Evolutionary conservation across 352 stramenopile species (phyloP).

Genomic region (Phytopythium sindhum): DNA sequence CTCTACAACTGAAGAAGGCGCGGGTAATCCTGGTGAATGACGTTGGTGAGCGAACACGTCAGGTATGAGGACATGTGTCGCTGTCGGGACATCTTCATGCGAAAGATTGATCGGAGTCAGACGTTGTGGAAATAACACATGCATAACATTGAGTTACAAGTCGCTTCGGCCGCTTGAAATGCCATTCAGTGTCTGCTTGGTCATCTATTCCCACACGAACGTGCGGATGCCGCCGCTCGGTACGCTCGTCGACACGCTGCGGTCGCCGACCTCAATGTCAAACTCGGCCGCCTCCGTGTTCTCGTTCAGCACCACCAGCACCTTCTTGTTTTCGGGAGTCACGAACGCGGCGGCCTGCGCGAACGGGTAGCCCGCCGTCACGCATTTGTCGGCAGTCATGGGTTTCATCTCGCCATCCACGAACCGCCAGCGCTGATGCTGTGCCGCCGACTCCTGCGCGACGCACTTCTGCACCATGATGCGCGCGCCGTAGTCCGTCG

Average conservation of each 20-base stretch:
- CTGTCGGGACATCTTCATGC: not conserved
- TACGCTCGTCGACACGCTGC: slow-evolving; percentile 48
- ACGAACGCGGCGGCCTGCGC: slow-evolving; percentile 66
- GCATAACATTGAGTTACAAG: too few species aligned
- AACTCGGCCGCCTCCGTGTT: slow-evolving; percentile 76
- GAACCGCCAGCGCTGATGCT: slow-evolving; percentile 64
- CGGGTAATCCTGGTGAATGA: too few species aligned
- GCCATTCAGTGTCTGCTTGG: not conserved
- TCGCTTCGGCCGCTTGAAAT: too few species aligned
- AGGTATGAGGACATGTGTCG: not conserved
- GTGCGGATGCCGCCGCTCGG: slow-evolving; percentile 65
- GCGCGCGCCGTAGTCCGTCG: slow-evolving; percentile 40
- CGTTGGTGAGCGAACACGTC: not conserved
- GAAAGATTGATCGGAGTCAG: not conserved
- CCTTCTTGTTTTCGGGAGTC: slow-evolving; percentile 67
- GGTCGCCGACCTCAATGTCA: slow-evolving; percentile 44
- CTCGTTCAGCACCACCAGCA: slow-evolving; percentile 83
- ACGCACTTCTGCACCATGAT: slow-evolving; percentile 53
- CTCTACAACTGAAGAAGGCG: not conserved
- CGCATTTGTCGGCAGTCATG: slow-evolving; percentile 52
- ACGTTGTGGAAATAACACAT: not conserved
- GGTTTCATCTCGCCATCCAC: slow-evolving; percentile 52
- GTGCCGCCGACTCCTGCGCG: slow-evolving; percentile 22
- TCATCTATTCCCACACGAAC: slow-evolving; percentile 53
- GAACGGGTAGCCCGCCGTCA: slow-evolving; percentile 78